Base-by-base conservation (phyloP, 2,329 filamentous ascomycete genomes). In the Samsoniella hepiali region DNA sequence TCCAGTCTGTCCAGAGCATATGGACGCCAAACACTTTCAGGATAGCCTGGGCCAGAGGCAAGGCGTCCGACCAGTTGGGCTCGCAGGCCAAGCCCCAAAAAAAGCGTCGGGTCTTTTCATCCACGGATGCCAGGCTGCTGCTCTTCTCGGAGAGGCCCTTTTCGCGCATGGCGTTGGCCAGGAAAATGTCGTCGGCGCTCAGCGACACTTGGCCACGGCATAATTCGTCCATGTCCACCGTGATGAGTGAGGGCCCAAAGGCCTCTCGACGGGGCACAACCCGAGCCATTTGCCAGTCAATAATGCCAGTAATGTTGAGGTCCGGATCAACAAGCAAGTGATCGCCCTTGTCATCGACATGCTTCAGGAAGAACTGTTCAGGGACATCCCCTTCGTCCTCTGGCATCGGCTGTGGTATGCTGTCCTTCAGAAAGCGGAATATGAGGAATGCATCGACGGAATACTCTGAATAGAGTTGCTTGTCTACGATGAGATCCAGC, bases 301-400 rank as follows among this genome's bases (percentile, higher is more conserved):
- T 59, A 8, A 65, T 53, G 47, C 76, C 76, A 6, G 74, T 79
- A 34, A 81, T 76, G 58, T 78, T 77, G 61, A 70, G 76, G 2
- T 77, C 63, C 3, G 77, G 70, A 62, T 81, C 75, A 1, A 75
- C 73, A 6, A 82, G 68, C 9, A 82, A 70, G 49, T 81, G 77
- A 58, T 80, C 76, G 1, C 76, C 78, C 66, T 80, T 81, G 61
- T 81, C 77, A 58, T 82, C 77, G 5, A 72, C 72, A 65, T 81
- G 78, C 56, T 77, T 79, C 6, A 81, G 67, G 62, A 74, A 81
- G 68, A 73, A 81, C 38, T 49, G 63, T 65, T 27, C 34, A 5
- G 53, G 40, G 10, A 15, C 22, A 31, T 15, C n/a, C 4, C 34
- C 9, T 17, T 44, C 31, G 27, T 22, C 22, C 22, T 22, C 22